A percentile compares a stretch with the other conserved stretches of the same genome.
Evolutionary conservation across 2,329 filamentous ascomycete genomes (phyloP).

Genomic region (Colletotrichum godetiae): DNA sequence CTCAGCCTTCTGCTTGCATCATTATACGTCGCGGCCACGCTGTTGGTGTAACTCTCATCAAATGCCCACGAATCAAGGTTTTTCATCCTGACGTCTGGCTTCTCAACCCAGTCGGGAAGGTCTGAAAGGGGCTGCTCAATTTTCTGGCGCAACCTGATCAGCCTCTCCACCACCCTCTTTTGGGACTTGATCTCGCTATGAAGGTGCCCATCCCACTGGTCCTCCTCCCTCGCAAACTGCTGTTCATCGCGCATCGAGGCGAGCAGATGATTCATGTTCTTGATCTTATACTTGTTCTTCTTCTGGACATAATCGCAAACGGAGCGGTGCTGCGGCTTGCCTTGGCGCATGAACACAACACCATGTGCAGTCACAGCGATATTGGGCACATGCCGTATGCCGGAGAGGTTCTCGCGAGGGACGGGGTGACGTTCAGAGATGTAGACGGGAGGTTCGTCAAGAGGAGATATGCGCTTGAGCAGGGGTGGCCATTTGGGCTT

Average conservation of each 20-base stretch:
- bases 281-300: conserved; percentile 57
- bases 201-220: conserved; percentile 60
- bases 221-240: conserved; percentile 51
- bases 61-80: background rate
- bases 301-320: conserved; percentile 67
- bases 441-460: conserved; percentile 58
- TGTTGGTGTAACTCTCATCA: conserved; percentile 8
- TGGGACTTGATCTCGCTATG: conserved; percentile 38
- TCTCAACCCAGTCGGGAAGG: background rate
- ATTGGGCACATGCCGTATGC: conserved; percentile 66
- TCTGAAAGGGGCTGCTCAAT: background rate
- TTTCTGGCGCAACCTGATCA: background rate
- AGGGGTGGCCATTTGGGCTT: conserved; percentile 43
- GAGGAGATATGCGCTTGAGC: conserved; percentile 46
- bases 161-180: background rate
- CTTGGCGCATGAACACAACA: conserved; percentile 73
- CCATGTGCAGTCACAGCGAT: conserved; percentile 64
- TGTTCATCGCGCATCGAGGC: conserved; percentile 45
- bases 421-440: conserved; percentile 57
- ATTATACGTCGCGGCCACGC: background rate
- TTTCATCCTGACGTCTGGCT: background rate
- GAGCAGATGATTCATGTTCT: conserved; percentile 47
- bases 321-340: conserved; percentile 71
- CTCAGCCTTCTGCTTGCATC: conserved; percentile 42
- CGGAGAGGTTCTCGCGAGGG: conserved; percentile 59